Conservation (phyloP, 768 basidiomycete species). For the Pleurotus ostreatus region DNA sequence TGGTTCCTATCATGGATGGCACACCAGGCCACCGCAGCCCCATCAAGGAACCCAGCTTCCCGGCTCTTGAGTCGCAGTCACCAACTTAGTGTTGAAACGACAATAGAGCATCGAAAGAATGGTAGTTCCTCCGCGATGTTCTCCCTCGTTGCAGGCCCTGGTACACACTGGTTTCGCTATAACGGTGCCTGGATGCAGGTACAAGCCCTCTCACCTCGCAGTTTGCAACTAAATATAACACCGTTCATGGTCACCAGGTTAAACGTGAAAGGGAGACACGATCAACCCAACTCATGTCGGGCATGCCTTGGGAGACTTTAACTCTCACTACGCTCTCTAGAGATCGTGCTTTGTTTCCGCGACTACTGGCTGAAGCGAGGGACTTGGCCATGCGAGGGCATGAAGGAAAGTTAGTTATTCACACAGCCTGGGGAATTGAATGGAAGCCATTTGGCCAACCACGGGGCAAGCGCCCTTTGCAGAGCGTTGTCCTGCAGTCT, state of each 20-base stretch:
- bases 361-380: conserved; percentile 83
- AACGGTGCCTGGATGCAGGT: conserved; percentile 96
- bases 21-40: conserved; percentile 43
- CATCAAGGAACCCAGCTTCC: conserved; percentile 6
- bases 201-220: conserved; percentile 10
- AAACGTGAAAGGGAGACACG: conserved; percentile 93
- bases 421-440: conserved; percentile 94
- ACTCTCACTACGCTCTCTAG: conserved; percentile 89
- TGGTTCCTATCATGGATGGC: conserved; percentile 99
- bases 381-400: conserved; percentile 81
- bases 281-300: conserved; percentile 87
- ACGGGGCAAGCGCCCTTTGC: conserved; percentile 76
- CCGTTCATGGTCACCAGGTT: conserved; percentile 47
- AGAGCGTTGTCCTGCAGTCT: conserved; percentile 82
- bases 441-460: conserved; percentile 97
- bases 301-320: conserved; percentile 96
- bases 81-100: conserved; percentile 92
- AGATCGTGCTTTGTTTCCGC: conserved; percentile 77
- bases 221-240: neutral
- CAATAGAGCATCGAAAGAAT: conserved; percentile 83
- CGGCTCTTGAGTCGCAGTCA: conserved; percentile 68
- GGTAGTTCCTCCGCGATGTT: conserved; percentile 88
- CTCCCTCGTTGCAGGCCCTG: conserved; percentile 93
- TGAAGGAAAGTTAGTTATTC: conserved; percentile 93
- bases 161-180: conserved; percentile 90